A percentile compares a stretch with the other conserved stretches of the same genome.
These are phyloP conservation scores for Botrytis fabae DNA, from an alignment of 2,329 filamentous ascomycete genomes.

Conservation along the genomic window DNA sequence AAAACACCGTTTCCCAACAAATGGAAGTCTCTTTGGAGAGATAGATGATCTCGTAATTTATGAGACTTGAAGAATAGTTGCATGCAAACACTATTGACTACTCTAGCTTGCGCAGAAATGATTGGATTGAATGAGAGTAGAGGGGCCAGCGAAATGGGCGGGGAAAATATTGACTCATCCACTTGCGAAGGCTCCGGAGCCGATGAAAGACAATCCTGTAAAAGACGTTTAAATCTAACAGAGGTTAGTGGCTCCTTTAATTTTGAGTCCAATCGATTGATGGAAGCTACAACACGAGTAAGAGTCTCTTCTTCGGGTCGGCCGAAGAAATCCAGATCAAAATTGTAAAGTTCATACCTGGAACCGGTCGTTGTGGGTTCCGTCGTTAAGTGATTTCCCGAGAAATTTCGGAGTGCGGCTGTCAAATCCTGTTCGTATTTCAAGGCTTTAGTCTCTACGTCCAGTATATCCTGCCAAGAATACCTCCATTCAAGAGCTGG, in stretches of 20 bases:
- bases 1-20: slow-evolving; percentile 85
- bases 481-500: slow-evolving; percentile 68
- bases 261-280: slow-evolving; percentile 48
- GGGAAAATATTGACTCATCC: slow-evolving; percentile 35
- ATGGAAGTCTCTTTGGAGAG: slow-evolving; percentile 76
- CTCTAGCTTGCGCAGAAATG: slow-evolving; percentile 69
- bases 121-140: slow-evolving; percentile 75
- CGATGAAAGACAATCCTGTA: slow-evolving; percentile 33
- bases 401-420: slow-evolving; percentile 36
- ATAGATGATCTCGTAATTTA: slow-evolving; percentile 68
- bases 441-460: slow-evolving; percentile 60
- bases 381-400: background rate
- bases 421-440: slow-evolving; percentile 51
- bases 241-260: slow-evolving; percentile 32
- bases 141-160: slow-evolving; percentile 52
- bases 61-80: slow-evolving; percentile 75
- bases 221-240: slow-evolving; percentile 32
- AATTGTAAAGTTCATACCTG: slow-evolving; percentile 5
- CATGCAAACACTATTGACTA: slow-evolving; percentile 77
- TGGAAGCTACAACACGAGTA: slow-evolving; percentile 52
- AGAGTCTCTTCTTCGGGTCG: slow-evolving; percentile 50
- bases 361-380: background rate
- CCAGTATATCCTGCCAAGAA: slow-evolving; percentile 67
- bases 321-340: slow-evolving; percentile 49
- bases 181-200: slow-evolving; percentile 9